These are phyloP conservation scores for Penicillium sp. DNA, from an alignment of 2,329 filamentous ascomycete species.

Conservation along the genomic window DNA sequence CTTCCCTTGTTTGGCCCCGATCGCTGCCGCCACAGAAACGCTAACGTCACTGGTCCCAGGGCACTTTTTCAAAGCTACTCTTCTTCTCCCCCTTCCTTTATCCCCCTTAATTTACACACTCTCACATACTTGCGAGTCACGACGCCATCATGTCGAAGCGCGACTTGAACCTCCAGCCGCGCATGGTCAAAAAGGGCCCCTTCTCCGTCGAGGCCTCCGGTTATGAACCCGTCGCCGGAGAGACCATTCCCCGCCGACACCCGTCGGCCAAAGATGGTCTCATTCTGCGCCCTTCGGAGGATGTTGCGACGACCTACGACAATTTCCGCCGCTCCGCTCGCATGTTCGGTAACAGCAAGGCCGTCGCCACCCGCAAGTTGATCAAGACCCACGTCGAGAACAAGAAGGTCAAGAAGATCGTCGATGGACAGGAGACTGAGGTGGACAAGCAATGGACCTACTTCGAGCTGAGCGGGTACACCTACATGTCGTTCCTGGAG, in stretches of 20 bases:
- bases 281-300: constrained; percentile 63
- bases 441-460: constrained; percentile 90
- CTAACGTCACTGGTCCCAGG: constrained; percentile 8
- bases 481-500: constrained; percentile 75
- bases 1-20: constrained; percentile 4
- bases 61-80: background rate
- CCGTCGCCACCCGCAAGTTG: constrained; percentile 70
- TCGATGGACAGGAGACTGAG: constrained; percentile 76
- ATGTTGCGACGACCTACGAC: constrained; percentile 75
- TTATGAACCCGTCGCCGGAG: constrained; percentile 68
- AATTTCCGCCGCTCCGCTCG: constrained; percentile 69
- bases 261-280: constrained; percentile 70
- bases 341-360: constrained; percentile 62
- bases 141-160: constrained; percentile 33
- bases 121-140: background rate
- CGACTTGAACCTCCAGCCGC: constrained; percentile 39
- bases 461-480: constrained; percentile 78
- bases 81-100: background rate
- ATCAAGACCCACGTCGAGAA: constrained; percentile 77
- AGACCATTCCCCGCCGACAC: constrained; percentile 81
- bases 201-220: constrained; percentile 73
- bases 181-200: constrained; percentile 67
- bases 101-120: background rate
- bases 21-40: background rate
- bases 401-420: constrained; percentile 85